A percentile compares a stretch with the other conserved stretches of the same genome.
Conservation (phyloP, 225 moss, liverwort and hornwort genomes). For the Asterella californica region DNA sequence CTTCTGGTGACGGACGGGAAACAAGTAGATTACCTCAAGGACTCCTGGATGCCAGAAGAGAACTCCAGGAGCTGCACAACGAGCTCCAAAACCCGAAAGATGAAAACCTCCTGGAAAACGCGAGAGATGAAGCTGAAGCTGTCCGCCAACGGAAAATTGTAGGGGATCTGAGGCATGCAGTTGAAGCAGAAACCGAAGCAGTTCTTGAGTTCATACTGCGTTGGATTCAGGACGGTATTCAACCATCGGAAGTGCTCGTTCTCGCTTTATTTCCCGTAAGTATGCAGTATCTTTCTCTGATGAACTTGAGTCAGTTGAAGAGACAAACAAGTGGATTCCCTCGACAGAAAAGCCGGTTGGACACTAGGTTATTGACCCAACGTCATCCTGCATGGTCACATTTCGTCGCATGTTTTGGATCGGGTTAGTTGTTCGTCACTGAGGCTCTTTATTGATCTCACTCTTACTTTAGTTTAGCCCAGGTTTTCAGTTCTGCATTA, state of each 20-base stretch:
- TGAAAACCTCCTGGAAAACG: constrained; percentile 23
- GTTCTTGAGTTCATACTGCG: constrained; percentile 58
- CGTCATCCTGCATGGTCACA: neutral
- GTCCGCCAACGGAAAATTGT: constrained; percentile 6
- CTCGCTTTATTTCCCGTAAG: constrained; percentile 31
- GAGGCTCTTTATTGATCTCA: no score
- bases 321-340: neutral
- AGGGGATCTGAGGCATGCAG: neutral
- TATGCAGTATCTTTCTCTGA: neutral
- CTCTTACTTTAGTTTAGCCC: no score
- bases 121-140: constrained; percentile 21
- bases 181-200: constrained; percentile 22
- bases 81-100: constrained; percentile 50
- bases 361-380: neutral
- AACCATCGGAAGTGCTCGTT: constrained; percentile 38
- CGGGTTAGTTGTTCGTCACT: no score
- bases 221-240: constrained; percentile 75
- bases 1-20: constrained; percentile 38
- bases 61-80: constrained; percentile 59
- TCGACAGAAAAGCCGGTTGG: neutral
- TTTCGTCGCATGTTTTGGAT: neutral
- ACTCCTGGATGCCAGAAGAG: constrained; percentile 49
- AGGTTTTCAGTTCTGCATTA: no score
- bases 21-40: constrained; percentile 31
- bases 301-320: neutral